phyloP scores from a whole-genome alignment of 1,284 basidiomycete genomes.

The Fomitopsis schrenkii region DNA sequence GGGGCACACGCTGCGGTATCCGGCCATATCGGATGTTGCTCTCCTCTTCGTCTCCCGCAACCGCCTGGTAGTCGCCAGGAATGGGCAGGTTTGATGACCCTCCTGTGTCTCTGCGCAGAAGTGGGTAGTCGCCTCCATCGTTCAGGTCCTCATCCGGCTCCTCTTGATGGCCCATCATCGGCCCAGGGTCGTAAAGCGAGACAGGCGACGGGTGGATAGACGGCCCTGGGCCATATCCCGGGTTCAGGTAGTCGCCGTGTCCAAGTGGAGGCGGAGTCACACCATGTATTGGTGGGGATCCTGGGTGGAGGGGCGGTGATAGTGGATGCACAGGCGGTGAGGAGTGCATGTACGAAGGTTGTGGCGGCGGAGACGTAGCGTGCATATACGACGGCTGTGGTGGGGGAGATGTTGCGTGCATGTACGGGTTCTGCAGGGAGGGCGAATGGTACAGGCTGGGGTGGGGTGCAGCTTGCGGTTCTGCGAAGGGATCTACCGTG shows the following conservation, averaged over 20 bases:
- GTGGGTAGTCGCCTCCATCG: slow-evolving; percentile 61
- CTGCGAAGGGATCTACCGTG: slow-evolving; percentile 21
- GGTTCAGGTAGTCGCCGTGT: slow-evolving; percentile 12
- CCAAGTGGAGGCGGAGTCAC: slow-evolving; percentile 10
- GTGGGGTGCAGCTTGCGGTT: slow-evolving; percentile 18
- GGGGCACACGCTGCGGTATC: slow-evolving; percentile 81
- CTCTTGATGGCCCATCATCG: slow-evolving; percentile 30
- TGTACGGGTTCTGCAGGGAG: slow-evolving; percentile 16
- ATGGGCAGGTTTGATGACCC: slow-evolving; percentile 26
- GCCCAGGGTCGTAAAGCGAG: slow-evolving; percentile 11
- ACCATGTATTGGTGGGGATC: slow-evolving; percentile 11
- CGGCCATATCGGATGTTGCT: slow-evolving; percentile 76
- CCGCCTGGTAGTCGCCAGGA: slow-evolving; percentile 42
- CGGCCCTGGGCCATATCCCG: slow-evolving; percentile 19
- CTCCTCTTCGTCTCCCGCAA: slow-evolving; percentile 35
- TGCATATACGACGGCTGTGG: slow-evolving; percentile 3
- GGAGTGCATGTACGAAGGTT: background rate
- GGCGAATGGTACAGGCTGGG: slow-evolving; percentile 16
- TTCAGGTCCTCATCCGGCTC: slow-evolving; percentile 30
- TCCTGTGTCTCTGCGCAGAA: slow-evolving; percentile 45
- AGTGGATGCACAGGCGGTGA: background rate
- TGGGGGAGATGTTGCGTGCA: slow-evolving; percentile 13
- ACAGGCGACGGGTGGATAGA: slow-evolving; percentile 20
- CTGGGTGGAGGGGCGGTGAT: slow-evolving; percentile 5
- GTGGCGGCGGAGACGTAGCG: background rate